These are phyloP conservation scores for Eutrema heterophyllum DNA, from an alignment of 345 rosid species.

Conservation along the genomic window DNA sequence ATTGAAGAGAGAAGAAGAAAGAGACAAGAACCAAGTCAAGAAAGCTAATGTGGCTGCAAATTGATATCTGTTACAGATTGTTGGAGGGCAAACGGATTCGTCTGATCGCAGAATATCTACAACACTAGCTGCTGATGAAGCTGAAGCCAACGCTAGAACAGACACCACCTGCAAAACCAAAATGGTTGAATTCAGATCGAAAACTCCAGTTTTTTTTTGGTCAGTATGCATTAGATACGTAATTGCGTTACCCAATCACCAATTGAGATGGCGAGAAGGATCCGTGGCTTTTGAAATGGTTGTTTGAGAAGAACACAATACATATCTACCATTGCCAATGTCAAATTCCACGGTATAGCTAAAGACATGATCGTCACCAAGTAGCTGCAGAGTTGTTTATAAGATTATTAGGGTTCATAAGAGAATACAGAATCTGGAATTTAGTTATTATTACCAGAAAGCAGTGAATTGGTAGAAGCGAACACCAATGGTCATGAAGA, in stretches of 20 bases:
- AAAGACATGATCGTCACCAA: slow-evolving; percentile 84
- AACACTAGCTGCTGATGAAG: slow-evolving; percentile 75
- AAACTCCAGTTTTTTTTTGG: background rate
- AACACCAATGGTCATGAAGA: slow-evolving; percentile 79
- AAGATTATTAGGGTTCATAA: background rate
- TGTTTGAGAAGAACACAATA: slow-evolving; percentile 63
- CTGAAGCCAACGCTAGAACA: slow-evolving; percentile 71
- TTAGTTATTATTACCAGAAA: slow-evolving; percentile 52
- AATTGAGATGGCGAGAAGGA: slow-evolving; percentile 50
- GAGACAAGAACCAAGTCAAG: slow-evolving; percentile 72
- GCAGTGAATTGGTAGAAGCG: slow-evolving; percentile 86
- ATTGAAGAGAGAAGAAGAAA: slow-evolving; percentile 77
- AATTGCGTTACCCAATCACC: slow-evolving; percentile 73
- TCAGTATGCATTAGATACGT: background rate
- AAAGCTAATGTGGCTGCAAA: slow-evolving; percentile 84
- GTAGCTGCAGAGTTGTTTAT: slow-evolving; percentile 44
- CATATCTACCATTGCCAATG: slow-evolving; percentile 76
- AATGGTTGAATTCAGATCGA: background rate
- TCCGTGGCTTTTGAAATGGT: slow-evolving; percentile 54
- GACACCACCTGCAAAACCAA: slow-evolving; percentile 52
- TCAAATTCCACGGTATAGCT: slow-evolving; percentile 83
- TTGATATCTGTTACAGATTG: slow-evolving; percentile 68
- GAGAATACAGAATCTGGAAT: background rate
- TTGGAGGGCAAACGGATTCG: slow-evolving; percentile 40
- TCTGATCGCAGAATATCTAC: slow-evolving; percentile 53